Percentiles rank a stretch among this genome's conserved stretches.
These are phyloP conservation scores for Corchorus capsularis DNA, from an alignment of 345 rosid species.

Conservation along the genomic window DNA sequence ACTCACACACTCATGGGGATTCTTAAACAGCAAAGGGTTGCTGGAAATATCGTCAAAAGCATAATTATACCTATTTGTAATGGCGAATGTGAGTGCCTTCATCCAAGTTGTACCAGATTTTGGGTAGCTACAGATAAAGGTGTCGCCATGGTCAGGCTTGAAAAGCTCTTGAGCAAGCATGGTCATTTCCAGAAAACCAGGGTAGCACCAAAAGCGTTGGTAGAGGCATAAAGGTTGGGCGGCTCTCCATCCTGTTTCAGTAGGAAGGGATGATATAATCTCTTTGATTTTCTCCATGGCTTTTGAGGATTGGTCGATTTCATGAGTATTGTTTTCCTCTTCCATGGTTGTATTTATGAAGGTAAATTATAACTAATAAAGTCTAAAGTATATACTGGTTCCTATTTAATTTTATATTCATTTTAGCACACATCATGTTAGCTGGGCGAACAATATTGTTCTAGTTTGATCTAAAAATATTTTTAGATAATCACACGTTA, in stretches of 20 bases:
- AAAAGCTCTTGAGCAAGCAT: conserved; percentile 12
- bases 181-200: background rate
- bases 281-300: background rate
- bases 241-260: background rate
- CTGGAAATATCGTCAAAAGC: background rate
- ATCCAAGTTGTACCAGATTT: conserved; percentile 25
- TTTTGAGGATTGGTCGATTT: background rate
- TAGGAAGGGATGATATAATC: conserved; percentile 7
- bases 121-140: conserved; percentile 1
- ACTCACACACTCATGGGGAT: conserved; percentile 3
- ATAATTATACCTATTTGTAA: no score
- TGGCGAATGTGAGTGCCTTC: conserved; percentile 18
- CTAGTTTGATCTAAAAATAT: no score
- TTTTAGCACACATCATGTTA: no score
- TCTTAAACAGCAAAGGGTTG: background rate
- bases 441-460: no score
- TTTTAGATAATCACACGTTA: no score
- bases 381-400: no score
- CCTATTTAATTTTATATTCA: no score
- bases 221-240: background rate
- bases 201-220: conserved; percentile 2
- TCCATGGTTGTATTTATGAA: no score
- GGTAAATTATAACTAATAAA: no score
- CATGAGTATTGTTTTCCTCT: no score
- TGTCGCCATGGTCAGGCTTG: background rate